Conservation (phyloP, 257 asterid species). For the Petunia axillaris region DNA sequence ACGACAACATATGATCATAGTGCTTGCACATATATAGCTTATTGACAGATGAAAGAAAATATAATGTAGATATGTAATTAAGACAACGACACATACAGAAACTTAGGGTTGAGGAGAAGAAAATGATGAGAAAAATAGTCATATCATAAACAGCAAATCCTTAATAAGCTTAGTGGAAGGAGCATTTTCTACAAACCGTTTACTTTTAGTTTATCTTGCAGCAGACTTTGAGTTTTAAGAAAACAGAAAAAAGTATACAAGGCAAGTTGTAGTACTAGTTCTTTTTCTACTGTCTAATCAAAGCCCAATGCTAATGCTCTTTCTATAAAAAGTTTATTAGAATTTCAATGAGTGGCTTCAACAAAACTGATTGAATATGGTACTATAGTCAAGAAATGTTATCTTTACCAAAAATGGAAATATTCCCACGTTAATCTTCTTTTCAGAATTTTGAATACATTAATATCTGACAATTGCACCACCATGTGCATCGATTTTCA, state of each 20-base stretch:
- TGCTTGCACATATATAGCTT: background rate
- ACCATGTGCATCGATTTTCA: conserved; percentile 17
- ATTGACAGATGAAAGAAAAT: too few species aligned
- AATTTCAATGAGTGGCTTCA: conserved; percentile 11
- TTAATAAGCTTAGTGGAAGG: conserved; percentile 4
- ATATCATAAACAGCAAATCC: background rate
- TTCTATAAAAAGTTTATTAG: conserved; percentile 3
- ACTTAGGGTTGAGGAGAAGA: background rate
- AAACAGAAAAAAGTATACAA: too few species aligned
- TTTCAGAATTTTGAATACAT: background rate
- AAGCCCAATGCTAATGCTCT: conserved; percentile 17
- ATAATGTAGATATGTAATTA: background rate
- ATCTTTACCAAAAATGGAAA: conserved; percentile 5
- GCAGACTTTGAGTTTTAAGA: background rate
- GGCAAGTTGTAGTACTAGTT: background rate
- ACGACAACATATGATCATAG: background rate
- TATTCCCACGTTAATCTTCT: background rate
- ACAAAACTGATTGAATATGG: background rate
- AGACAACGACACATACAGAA: background rate
- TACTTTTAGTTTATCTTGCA: background rate
- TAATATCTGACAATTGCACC: background rate
- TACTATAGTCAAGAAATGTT: background rate
- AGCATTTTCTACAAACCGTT: conserved; percentile 6
- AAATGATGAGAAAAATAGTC: background rate
- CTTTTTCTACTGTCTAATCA: conserved; percentile 11